Conservation (phyloP, 495 filamentous ascomycete species). For the Podospora fimiseda region DNA sequence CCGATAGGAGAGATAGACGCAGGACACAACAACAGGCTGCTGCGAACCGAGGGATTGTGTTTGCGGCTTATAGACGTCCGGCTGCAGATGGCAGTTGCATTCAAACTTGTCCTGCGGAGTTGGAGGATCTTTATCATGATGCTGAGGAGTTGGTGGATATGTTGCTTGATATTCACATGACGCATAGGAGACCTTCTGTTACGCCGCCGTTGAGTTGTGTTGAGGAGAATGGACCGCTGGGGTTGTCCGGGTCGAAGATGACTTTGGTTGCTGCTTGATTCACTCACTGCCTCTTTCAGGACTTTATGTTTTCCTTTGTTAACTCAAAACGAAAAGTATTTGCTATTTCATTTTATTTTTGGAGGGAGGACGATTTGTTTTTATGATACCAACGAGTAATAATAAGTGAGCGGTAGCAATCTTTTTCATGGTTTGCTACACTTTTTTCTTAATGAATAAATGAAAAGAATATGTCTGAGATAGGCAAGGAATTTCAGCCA, state of each 20-base stretch:
- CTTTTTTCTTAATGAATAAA: neutral
- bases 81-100: slow-evolving; percentile 8
- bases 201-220: too few relatives aligned
- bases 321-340: neutral
- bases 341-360: neutral
- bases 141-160: slow-evolving; percentile 32
- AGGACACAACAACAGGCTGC: neutral
- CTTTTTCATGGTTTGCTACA: neutral
- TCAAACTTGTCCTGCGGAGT: slow-evolving; percentile 14
- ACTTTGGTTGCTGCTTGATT: neutral
- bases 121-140: slow-evolving; percentile 24
- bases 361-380: too few relatives aligned
- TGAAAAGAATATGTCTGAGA: neutral
- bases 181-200: slow-evolving; percentile 6
- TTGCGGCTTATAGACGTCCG: slow-evolving; percentile 34
- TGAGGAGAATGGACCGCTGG: neutral
- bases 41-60: slow-evolving; percentile 35
- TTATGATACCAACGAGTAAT: neutral
- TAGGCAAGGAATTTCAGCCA: neutral
- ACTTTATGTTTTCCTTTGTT: neutral
- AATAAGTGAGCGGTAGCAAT: neutral
- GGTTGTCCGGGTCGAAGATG: neutral
- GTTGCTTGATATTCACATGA: slow-evolving; percentile 26
- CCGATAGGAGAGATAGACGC: slow-evolving; percentile 3
- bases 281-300: neutral